A percentile compares a stretch with the other conserved stretches of the same genome.
Evolutionary conservation across 805 yeast genomes (phyloP).

Genomic region (Grigorovia yakushimaensis): DNA sequence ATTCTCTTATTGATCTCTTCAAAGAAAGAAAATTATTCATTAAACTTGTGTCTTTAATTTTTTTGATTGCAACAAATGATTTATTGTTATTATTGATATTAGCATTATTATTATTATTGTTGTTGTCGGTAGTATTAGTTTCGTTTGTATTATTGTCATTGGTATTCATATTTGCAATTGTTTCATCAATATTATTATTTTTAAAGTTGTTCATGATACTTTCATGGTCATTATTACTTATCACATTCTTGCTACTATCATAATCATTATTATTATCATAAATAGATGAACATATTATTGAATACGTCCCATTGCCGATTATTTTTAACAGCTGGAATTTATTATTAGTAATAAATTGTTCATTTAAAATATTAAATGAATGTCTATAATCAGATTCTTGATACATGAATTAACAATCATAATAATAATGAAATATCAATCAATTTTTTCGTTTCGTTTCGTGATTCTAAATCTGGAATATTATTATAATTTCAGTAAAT

Average conservation of each 20-base stretch:
- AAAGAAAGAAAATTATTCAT: constrained; percentile 72
- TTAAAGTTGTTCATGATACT: not conserved
- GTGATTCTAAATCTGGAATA: not conserved
- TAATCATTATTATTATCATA: constrained; percentile 32
- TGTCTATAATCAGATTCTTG: constrained; percentile 16
- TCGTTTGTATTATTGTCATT: not conserved
- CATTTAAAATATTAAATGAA: constrained; percentile 61
- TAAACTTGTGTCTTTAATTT: constrained; percentile 64
- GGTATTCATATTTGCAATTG: not conserved
- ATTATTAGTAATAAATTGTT: constrained; percentile 83
- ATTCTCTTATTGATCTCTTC: constrained; percentile 81
- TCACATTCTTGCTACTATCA: not conserved
- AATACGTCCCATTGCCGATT: constrained; percentile 95
- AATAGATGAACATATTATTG: constrained; percentile 88
- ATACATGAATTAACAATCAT: constrained; percentile 6
- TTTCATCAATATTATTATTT: not conserved
- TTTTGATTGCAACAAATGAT: constrained; percentile 80
- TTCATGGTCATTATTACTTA: not conserved
- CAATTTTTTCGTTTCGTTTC: no score
- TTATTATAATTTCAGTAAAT: not conserved
- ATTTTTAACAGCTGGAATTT: constrained; percentile 82
- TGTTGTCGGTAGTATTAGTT: not conserved
- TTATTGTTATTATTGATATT: constrained; percentile 50
- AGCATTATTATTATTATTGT: constrained; percentile 29
- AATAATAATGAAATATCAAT: not conserved